Conservation (phyloP, 2,329 filamentous ascomycete genomes). For the Ceratocystiopsis minuta region DNA sequence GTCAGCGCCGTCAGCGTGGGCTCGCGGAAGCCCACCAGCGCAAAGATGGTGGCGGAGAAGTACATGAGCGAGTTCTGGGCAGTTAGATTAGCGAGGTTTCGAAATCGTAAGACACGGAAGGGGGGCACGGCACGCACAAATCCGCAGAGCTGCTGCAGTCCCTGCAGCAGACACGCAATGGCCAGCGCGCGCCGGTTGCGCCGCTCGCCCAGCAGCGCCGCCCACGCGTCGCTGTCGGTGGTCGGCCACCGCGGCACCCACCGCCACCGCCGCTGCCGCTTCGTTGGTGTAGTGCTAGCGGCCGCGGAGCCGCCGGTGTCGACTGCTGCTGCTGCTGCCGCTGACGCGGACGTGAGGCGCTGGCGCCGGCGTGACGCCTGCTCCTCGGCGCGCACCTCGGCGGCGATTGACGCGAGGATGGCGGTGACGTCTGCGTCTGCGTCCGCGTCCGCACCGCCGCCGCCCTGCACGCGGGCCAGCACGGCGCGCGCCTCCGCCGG, state of each 20-base stretch:
- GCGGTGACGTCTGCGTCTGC: conserved; percentile 24
- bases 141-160: conserved; percentile 72
- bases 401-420: conserved; percentile 51
- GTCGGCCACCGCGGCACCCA: conserved; percentile 6
- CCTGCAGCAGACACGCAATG: conserved; percentile 77
- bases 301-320: neutral
- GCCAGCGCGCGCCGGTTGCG: conserved; percentile 58
- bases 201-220: conserved; percentile 35
- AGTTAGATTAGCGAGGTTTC: neutral
- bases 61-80: conserved; percentile 74
- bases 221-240: conserved; percentile 28
- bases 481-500: conserved; percentile 45
- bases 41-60: conserved; percentile 69
- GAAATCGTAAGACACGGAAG: neutral
- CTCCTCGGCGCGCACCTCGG: conserved; percentile 53
- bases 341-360: neutral
- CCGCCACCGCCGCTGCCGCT: conserved; percentile 16
- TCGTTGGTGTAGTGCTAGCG: too few relatives aligned
- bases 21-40: conserved; percentile 56
- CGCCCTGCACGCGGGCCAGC: conserved; percentile 39
- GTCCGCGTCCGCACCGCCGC: conserved; percentile 23
- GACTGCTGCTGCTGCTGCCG: neutral
- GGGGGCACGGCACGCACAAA: conserved; percentile 36
- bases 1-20: conserved; percentile 66
- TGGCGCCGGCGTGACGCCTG: conserved; percentile 29